Evolutionary conservation across 73 alveolate genomes (phyloP), one percentile per base, ranked within the genome.

Genomic region (Paramecium tetraurelia): DNA sequence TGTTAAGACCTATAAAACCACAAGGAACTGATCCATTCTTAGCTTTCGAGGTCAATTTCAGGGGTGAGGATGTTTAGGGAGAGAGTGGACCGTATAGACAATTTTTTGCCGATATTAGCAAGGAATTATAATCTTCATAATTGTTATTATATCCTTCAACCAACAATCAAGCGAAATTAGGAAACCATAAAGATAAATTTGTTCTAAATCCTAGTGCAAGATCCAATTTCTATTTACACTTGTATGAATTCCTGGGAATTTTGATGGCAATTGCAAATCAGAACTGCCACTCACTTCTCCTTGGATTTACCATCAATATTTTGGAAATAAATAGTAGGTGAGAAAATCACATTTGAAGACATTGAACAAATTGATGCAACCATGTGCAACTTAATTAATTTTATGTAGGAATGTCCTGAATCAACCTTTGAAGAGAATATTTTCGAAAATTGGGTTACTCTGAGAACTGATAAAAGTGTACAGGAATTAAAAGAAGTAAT

Each of bases 21-120:
- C 71, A 93, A 59, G 99, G 99, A 50, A 95, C 98, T n/a, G 99
- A 98, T 59, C 99, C 99, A 40, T 98, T 96, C 94, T 85, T 98
- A 33, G 97, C 99, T 48, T 98, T 98, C 90, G 97, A 97, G 85
- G 97, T 98, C 20, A 94, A 94, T 69, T 97, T 97, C 92, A 98
- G 95, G 93, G 99, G 99, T 71, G 99, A 98, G 89, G 97, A 94
- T 86, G 99, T 98, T 21, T 98, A 97, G 58, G 99, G 99, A 29
- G 97, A 96, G 80, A 99, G 99, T 7, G 99, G 99, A 5, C 99
- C 99, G 20, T 98, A 97, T 75, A 48, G 99, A 83, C 97, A 98
- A 92, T 98, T 98, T 95, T 98, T 98, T 89, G 98, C 99, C 48
- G 99, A 98, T 95, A 94, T 98, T 58, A 94, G 99, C 24, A 92